Percentiles rank a stretch among this genome's conserved stretches.
Evolutionary conservation across 1,139 yeast species (phyloP).

Genomic region (Taiozyma sp.): DNA sequence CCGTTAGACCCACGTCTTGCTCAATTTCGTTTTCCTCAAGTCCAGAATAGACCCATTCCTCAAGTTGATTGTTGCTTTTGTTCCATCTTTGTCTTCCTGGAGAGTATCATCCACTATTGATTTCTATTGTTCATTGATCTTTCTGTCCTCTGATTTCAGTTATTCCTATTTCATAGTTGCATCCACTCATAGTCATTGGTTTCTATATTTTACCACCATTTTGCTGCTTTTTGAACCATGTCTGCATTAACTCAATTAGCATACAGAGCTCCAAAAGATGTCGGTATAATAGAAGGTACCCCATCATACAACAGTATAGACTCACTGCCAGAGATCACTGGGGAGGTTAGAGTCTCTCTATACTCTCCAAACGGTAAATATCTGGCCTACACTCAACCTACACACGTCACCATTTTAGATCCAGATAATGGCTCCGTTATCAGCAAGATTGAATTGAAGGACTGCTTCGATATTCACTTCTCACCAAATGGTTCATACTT

Average conservation of each 20-base stretch:
- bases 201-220: neutral
- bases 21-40: neutral
- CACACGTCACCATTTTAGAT: constrained; percentile 21
- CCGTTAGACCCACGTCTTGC: neutral
- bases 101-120: neutral
- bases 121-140: neutral
- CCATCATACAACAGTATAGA: constrained; percentile 31
- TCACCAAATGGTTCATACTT: constrained; percentile 86
- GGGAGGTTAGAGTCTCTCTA: constrained; percentile 31
- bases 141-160: neutral
- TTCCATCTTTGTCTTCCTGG: neutral
- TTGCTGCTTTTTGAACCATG: constrained; percentile 7
- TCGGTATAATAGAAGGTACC: constrained; percentile 54
- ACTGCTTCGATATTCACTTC: constrained; percentile 70
- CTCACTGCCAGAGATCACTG: constrained; percentile 24
- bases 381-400: constrained; percentile 43
- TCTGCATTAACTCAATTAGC: constrained; percentile 23
- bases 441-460: constrained; percentile 21
- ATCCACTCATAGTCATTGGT: neutral
- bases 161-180: neutral
- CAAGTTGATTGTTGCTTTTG: neutral
- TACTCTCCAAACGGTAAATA: constrained; percentile 43
- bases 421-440: constrained; percentile 24
- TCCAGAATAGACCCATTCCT: neutral
- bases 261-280: constrained; percentile 43